These are phyloP conservation scores for Cordyceps sp. DNA, from an alignment of 2,329 filamentous ascomycete species.

Conservation along the genomic window DNA sequence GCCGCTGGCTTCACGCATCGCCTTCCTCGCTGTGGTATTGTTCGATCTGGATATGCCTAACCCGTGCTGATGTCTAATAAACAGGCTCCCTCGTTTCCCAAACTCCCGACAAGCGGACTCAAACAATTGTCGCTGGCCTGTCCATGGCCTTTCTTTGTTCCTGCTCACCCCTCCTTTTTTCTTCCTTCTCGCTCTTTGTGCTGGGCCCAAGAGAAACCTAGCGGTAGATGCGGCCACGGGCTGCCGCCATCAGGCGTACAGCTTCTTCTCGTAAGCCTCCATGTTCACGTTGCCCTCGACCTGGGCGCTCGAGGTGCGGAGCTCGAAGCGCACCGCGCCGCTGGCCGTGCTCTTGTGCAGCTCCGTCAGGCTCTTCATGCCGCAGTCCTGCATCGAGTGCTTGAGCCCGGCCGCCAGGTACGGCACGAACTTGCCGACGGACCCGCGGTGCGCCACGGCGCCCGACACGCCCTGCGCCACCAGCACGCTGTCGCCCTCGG, in stretches of 20 bases:
- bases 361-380: constrained; percentile 61
- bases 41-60: too few species aligned
- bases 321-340: constrained; percentile 76
- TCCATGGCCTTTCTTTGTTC: too few species aligned
- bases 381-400: constrained; percentile 94
- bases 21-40: too few species aligned
- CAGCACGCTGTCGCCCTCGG: constrained; percentile 83
- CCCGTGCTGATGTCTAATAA: too few species aligned
- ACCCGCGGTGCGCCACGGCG: constrained; percentile 63
- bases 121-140: too few species aligned
- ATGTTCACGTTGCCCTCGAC: constrained; percentile 95
- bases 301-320: constrained; percentile 86
- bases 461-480: constrained; percentile 95
- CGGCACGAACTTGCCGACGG: constrained; percentile 85
- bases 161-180: neutral
- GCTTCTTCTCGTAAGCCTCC: constrained; percentile 99
- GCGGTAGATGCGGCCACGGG: neutral
- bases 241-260: constrained; percentile 54
- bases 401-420: constrained; percentile 92
- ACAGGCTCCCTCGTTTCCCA: too few species aligned
- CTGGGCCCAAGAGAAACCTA: neutral
- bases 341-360: constrained; percentile 60
- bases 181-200: neutral
- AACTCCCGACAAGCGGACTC: too few species aligned
- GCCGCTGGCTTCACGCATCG: too few species aligned